Evolutionary conservation across 78 protist species (phyloP).

Genomic region (Isochrysis galbana): DNA sequence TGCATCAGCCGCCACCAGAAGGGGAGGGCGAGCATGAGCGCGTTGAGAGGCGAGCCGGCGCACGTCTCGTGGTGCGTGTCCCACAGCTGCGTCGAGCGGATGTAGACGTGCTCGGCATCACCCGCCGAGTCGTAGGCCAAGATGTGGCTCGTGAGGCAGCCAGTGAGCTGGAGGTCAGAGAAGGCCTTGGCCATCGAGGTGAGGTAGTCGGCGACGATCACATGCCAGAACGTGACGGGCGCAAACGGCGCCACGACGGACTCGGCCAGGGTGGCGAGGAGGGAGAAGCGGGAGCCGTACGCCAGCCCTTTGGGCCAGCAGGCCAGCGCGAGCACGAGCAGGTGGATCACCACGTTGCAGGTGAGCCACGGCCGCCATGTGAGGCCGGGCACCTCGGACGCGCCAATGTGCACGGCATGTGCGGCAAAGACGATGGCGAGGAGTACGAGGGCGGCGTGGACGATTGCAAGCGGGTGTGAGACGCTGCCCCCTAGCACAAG

Average conservation of each 20-base stretch:
- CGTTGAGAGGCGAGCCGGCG: background rate
- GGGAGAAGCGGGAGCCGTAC: background rate
- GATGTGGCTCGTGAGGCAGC: background rate
- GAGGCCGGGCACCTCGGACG: background rate
- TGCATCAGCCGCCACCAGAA: conserved; percentile 4
- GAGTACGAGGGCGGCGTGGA: background rate
- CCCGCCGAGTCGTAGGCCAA: background rate
- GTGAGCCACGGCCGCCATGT: conserved; percentile 6
- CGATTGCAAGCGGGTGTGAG: background rate
- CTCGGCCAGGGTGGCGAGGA: background rate
- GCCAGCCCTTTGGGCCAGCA: background rate
- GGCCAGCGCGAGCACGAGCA: background rate
- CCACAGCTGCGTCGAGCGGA: conserved; percentile 1
- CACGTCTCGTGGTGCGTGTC: background rate
- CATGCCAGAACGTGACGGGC: conserved; percentile 27
- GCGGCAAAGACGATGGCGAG: background rate
- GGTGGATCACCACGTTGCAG: background rate
- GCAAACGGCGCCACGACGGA: background rate
- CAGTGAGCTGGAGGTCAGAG: background rate
- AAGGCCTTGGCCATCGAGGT: conserved; percentile 15
- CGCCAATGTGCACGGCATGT: background rate
- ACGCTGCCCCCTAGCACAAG: background rate
- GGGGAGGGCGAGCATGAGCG: background rate
- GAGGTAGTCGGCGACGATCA: conserved; percentile 20
- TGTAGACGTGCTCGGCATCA: background rate